Evolutionary conservation across 2,329 filamentous ascomycete genomes (phyloP), one percentile per base, ranked within the genome.

Genomic region (Monilinia laxa): DNA sequence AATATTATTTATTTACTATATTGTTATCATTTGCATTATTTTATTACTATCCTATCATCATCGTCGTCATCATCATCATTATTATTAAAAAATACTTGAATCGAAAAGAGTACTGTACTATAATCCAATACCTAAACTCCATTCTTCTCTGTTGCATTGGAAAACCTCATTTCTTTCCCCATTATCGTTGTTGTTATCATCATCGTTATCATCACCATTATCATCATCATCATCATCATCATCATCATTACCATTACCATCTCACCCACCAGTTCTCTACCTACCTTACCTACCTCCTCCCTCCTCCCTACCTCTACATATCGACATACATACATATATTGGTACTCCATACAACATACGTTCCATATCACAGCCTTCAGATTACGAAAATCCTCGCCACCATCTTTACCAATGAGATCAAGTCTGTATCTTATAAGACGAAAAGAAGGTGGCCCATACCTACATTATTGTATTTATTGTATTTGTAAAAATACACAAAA

Each of bases 291-390:
- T 57, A 35, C 45, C 1, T 49, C 42, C 57, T 49, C n/a, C 42
- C 45, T 14, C 45, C 45, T 14, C 31, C 38, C 14, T 57, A 28
- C 55, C 23, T 35, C 5, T 40, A 57, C 55, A 45, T 57, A 55
- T n/a, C 10, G 2, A 51, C 53, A 38, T 55, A 55, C 20, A 23
- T 31, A 23, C 28, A 60, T 51, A 59, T 59, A 51, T 62, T 62
- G 58, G 58, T 51, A 12, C 58, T 12, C 58, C 58, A 59, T 25
- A 40, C 31, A 38, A 52, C 31, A 62, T 38, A 40, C n/a, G 45
- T 62, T 31, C 45, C 58, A 51, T 62, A 9, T 16, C 58, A 62
- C 58, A 62, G 45, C 58, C 58, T 40, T 51, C 31, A 40, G 25
- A 35, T 51, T 25, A 40, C 58, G 58, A 62, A 52, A 38, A 51